Evolutionary conservation across 1,284 basidiomycete genomes (phyloP).

Genomic region (Porodaedalea pini): DNA sequence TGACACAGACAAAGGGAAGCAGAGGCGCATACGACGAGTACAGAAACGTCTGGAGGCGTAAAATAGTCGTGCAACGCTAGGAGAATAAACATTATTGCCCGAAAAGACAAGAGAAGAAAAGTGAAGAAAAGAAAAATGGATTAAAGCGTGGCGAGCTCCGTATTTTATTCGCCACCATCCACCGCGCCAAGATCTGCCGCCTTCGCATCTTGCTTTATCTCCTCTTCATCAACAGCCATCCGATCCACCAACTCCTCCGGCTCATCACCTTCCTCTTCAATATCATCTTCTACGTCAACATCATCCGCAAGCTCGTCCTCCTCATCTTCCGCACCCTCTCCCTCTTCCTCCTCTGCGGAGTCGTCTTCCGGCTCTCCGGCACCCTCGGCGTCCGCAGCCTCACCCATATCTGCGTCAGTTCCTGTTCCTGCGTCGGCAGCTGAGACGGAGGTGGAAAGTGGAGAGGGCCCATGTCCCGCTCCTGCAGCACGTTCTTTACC

Average conservation of each 20-base stretch:
- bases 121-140: too few relatives aligned
- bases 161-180: not conserved
- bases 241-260: conserved; percentile 29
- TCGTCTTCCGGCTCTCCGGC: conserved; percentile 26
- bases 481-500: conserved; percentile 24
- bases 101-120: too few relatives aligned
- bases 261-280: conserved; percentile 26
- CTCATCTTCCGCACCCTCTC: conserved; percentile 20
- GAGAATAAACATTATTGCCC: too few relatives aligned
- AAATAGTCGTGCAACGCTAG: too few relatives aligned
- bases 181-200: not conserved
- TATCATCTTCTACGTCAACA: conserved; percentile 23
- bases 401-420: conserved; percentile 25
- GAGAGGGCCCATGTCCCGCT: conserved; percentile 26
- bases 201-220: conserved; percentile 18
- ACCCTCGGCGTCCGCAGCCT: conserved; percentile 26
- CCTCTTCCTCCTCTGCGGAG: conserved; percentile 22
- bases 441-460: conserved; percentile 24
- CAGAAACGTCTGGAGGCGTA: too few relatives aligned
- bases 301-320: conserved; percentile 35
- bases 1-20: too few relatives aligned
- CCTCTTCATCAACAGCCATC: conserved; percentile 36
- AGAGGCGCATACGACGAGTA: too few relatives aligned
- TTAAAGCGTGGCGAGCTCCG: not conserved
- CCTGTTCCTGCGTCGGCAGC: conserved; percentile 13